These are phyloP conservation scores for Trichophyton schoenleinii DNA, from an alignment of 2,329 filamentous ascomycete species.

Conservation along the genomic window DNA sequence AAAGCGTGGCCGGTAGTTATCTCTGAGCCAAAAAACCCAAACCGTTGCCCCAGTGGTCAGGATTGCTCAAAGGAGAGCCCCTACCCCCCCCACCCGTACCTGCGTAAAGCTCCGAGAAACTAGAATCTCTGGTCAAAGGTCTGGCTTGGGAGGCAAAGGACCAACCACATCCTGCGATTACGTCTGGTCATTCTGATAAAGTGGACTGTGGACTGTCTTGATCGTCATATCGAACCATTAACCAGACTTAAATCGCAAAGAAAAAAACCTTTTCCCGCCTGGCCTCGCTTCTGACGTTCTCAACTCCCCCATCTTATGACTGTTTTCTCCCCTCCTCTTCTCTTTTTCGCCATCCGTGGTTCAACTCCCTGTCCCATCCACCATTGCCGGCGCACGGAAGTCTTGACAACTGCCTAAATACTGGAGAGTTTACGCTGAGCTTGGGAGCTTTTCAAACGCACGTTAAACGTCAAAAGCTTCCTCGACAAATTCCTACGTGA, in stretches of 20 bases:
- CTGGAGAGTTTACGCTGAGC: not conserved
- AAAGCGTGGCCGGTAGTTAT: not conserved
- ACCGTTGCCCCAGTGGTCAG: not conserved
- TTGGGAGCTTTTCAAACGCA: not conserved
- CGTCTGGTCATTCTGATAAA: not conserved
- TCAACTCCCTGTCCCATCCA: not conserved
- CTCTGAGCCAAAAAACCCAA: not conserved
- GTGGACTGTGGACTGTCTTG: not conserved
- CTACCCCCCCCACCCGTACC: constrained; percentile 1
- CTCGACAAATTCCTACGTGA: no score
- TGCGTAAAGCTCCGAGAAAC: constrained; percentile 1
- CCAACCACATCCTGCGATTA: not conserved
- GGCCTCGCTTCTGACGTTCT: not conserved
- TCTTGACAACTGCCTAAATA: not conserved
- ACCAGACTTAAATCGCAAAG: not conserved
- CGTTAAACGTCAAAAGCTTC: not conserved
- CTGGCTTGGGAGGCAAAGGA: not conserved
- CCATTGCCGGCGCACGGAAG: not conserved
- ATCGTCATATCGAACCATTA: constrained; percentile 3
- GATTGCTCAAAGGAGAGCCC: not conserved
- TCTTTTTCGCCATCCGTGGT: not conserved
- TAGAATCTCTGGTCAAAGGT: not conserved
- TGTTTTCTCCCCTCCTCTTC: not conserved
- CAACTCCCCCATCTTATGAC: not conserved
- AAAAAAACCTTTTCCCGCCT: not conserved